These are phyloP conservation scores for Cordyceps tenuipes DNA, from an alignment of 2,329 filamentous ascomycete species.

Conservation along the genomic window DNA sequence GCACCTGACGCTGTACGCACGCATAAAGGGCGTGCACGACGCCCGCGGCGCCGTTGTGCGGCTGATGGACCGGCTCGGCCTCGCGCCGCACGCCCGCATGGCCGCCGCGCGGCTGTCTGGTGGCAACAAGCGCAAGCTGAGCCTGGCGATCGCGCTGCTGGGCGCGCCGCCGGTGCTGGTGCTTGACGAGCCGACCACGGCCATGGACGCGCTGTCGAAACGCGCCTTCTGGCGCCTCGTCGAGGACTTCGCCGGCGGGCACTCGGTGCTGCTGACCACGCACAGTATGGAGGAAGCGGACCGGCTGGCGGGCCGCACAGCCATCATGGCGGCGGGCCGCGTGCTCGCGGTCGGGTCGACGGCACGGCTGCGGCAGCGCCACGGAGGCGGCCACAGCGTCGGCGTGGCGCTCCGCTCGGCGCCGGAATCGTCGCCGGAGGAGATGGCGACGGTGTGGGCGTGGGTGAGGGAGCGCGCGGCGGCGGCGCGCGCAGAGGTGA, in stretches of 20 bases:
- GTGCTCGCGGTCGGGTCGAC: slow-evolving; percentile 56
- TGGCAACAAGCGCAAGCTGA: slow-evolving; percentile 81
- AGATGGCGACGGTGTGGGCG: slow-evolving; percentile 46
- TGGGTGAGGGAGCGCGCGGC: slow-evolving; percentile 46
- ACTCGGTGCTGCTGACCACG: slow-evolving; percentile 73
- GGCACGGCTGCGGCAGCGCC: slow-evolving; percentile 46
- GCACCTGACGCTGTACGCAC: slow-evolving; percentile 74
- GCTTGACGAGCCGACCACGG: slow-evolving; percentile 74
- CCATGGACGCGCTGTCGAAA: slow-evolving; percentile 80
- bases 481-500: slow-evolving; percentile 30
- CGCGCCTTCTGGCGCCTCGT: slow-evolving; percentile 82
- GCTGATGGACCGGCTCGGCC: slow-evolving; percentile 64
- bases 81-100: slow-evolving; percentile 53
- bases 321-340: slow-evolving; percentile 19
- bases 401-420: slow-evolving; percentile 52
- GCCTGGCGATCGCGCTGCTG: slow-evolving; percentile 76
- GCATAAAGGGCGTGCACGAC: slow-evolving; percentile 64
- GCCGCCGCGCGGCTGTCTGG: slow-evolving; percentile 71
- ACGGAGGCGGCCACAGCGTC: slow-evolving; percentile 55
- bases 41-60: slow-evolving; percentile 64
- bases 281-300: slow-evolving; percentile 90
- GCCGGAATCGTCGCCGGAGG: slow-evolving; percentile 44
- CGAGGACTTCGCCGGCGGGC: slow-evolving; percentile 54
- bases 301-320: slow-evolving; percentile 64
- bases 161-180: slow-evolving; percentile 75